Base-by-base conservation (phyloP, 768 basidiomycete species). In the Rickenella mellea region DNA sequence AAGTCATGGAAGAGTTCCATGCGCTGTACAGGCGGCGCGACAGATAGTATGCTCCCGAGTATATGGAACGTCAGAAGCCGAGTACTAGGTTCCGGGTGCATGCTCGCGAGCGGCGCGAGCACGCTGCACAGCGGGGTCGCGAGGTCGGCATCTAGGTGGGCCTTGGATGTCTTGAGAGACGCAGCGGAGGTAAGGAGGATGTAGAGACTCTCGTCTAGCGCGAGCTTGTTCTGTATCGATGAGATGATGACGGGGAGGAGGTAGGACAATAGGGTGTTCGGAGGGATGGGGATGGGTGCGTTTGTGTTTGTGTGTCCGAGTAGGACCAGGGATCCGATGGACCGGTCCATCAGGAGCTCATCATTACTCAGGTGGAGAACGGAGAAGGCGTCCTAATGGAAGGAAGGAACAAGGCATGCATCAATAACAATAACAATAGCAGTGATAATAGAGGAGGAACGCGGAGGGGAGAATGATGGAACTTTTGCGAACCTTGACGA, bases 31-130 rank as follows among this genome's bases (percentile, higher is more conserved):
- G 74, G 58, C 1, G 74, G 71, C 3, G 70, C 59, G 2, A 67
- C 61, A 0, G 69, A 60, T 15, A 85, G 65, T 1, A 80, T 56
- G 29, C 70, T 59, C 1, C 77, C 72, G 7, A 86, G 59, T 20
- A 78, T 57, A 3, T 80, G 76, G 56, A 83, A 79, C 5, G 69
- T 63, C 43, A 79, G 66, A 47, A 83, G 76, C 15, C 85, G 70
- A 19, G 69, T 61, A 27, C 63, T 53, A 2, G 80, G 59, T 43
- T 83, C 73, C 3, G 78, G 70, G 52, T 86, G 80, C 2, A 64
- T 68, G 51, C 79, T 77, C 10, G 80, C 77, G 24, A 85, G 51
- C 2, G 68, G 60, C 1, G 78, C 70, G 22, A 86, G 58, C 7
- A 76, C 50, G 4, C 66, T 63, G 29, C 66, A 66, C 1, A 84